Base-by-base conservation (phyloP, 2,329 filamentous ascomycete species). In the Mollisiaceae sp. region DNA sequence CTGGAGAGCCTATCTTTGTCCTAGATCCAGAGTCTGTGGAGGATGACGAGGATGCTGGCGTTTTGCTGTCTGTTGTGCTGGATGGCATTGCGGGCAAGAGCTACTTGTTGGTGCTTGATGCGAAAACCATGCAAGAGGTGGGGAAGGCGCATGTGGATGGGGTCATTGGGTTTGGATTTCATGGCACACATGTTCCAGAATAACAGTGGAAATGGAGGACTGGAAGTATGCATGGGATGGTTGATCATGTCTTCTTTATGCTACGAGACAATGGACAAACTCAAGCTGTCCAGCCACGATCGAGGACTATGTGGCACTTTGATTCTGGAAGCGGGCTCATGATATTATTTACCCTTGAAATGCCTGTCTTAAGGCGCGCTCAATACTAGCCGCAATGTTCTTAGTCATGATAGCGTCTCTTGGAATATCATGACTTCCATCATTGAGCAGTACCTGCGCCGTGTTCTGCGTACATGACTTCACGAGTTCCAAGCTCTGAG, bases 1-100 rank as follows among this genome's bases (percentile, higher is more conserved):
- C 90, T 0, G 86, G 89, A 1, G 90, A 92, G 75, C 81, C 89
- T 0, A 86, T 92, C 38, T 92, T 92, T 67, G 81, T 93, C 1
- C 78, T 83, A 0, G 77, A 82, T 38, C 85, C 85, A 0, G 24
- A 47, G 12, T 27, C 11, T 12, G 76, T 79, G 14, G 79, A 76
- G 1, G 70, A 71, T 2, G 81, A 79, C 0, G 89, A 91, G 73
- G 89, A 92, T 70, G 86, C 88, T 62, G 88, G 88, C 0, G 83
- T 87, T 0, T 63, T 91, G 22, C 73, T 91, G 64, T 86, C 80
- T 56, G 83, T 92, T 0, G 85, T 92, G 4, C 79, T 92, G 1
- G 86, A 92, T 73, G 88, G 89, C 0, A 73, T 76, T n/a, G 78
- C 77, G 6, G 80, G 81, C 67, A 84, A 69, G 67, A 91, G 89